Percentiles rank a stretch among this genome's conserved stretches.
Evolutionary conservation across 805 yeast species (phyloP).

Genomic region (Candida ulmi): DNA sequence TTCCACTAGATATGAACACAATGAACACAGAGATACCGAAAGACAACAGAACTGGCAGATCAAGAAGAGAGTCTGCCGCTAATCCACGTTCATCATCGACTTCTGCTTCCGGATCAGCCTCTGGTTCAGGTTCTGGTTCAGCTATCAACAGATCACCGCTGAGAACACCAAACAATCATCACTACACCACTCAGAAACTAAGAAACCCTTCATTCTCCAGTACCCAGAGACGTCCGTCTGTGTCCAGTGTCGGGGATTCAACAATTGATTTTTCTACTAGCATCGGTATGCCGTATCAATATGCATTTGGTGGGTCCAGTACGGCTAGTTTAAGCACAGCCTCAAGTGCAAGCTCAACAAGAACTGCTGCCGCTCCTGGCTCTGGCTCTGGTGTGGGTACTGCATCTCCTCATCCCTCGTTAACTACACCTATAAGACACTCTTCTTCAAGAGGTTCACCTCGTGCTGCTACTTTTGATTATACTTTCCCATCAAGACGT

Average conservation of each 20-base stretch:
- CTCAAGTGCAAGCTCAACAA: constrained; percentile 1
- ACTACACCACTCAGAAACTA: constrained; percentile 6
- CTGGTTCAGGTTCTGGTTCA: not conserved
- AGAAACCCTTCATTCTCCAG: constrained; percentile 6
- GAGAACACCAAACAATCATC: constrained; percentile 7
- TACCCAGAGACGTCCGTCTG: constrained; percentile 16
- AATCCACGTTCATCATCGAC: not conserved
- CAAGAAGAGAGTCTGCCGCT: not conserved
- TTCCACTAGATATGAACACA: too few species aligned
- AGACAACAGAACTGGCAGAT: constrained; percentile 3
- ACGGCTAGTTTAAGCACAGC: too few species aligned
- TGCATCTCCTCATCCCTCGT: too few species aligned
- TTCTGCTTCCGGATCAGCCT: too few species aligned
- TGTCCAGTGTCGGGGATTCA: constrained; percentile 11
- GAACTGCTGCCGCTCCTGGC: constrained; percentile 8
- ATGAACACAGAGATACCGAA: too few species aligned
- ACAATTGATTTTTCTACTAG: constrained; percentile 14
- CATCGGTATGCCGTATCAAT: constrained; percentile 18
- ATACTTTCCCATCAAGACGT: constrained; percentile 10
- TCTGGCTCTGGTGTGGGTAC: too few species aligned
- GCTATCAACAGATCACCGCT: constrained; percentile 15
- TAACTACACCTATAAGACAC: constrained; percentile 5
- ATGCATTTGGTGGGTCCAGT: not conserved
- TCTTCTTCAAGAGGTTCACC: constrained; percentile 16
- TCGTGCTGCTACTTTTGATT: constrained; percentile 8